Evolutionary conservation across 177 flowering plant genomes (phyloP).

Genomic region (Tripterygium wilfordii): DNA sequence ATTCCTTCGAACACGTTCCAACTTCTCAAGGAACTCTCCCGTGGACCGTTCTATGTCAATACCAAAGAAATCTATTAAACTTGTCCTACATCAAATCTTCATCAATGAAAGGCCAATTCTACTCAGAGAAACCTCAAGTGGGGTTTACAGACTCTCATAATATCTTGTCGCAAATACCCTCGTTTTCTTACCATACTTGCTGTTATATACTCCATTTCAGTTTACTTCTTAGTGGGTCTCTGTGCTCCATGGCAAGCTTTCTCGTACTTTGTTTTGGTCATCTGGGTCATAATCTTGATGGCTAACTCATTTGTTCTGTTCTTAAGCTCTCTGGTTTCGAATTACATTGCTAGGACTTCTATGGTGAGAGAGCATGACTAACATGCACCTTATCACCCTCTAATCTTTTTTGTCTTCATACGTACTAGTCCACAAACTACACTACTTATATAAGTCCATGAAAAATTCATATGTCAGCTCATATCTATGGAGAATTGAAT

Average conservation of each 20-base stretch:
- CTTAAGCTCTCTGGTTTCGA: slow-evolving; percentile 82
- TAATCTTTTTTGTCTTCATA: no score
- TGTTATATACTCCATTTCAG: slow-evolving; percentile 56
- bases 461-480: no score
- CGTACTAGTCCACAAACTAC: no score
- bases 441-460: no score
- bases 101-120: slow-evolving; percentile 81
- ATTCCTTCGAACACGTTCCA: slow-evolving; percentile 86
- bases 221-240: slow-evolving; percentile 87
- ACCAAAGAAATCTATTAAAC: no score
- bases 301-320: slow-evolving; percentile 90
- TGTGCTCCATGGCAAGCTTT: slow-evolving; percentile 74
- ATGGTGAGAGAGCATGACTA: slow-evolving; percentile 59
- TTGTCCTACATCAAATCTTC: no score
- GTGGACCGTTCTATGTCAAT: no score
- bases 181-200: slow-evolving; percentile 83
- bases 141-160: slow-evolving; percentile 78
- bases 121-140: slow-evolving; percentile 75
- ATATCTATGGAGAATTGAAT: no score
- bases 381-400: no score
- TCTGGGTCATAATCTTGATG: slow-evolving; percentile 79
- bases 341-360: slow-evolving; percentile 84
- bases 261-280: slow-evolving; percentile 66
- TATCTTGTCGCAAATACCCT: slow-evolving; percentile 81
- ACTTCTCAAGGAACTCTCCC: slow-evolving; percentile 93